Conservation (phyloP, 768 basidiomycete genomes). For the Trichaptum fuscoviolaceum region DNA sequence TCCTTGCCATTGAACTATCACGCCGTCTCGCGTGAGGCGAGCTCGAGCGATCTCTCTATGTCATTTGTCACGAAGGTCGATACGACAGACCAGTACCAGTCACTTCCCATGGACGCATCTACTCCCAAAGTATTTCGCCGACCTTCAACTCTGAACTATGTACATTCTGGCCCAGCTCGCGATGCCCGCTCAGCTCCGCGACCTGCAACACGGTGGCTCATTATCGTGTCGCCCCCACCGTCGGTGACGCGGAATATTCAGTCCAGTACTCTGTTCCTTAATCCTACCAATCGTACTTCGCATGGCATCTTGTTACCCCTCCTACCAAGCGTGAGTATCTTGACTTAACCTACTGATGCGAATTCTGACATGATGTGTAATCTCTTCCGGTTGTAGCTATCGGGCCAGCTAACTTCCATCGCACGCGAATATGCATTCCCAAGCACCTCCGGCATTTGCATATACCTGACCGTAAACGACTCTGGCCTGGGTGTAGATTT, state of each 20-base stretch:
- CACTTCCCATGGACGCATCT: not conserved
- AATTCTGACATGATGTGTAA: slow-evolving; percentile 6
- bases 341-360: not conserved
- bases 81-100: slow-evolving; percentile 5
- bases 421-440: slow-evolving; percentile 81
- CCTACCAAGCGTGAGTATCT: slow-evolving; percentile 54
- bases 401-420: slow-evolving; percentile 70
- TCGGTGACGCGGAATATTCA: slow-evolving; percentile 51
- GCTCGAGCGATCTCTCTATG: slow-evolving; percentile 6
- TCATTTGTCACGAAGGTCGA: slow-evolving; percentile 15
- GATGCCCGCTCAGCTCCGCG: slow-evolving; percentile 36
- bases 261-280: slow-evolving; percentile 55
- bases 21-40: not conserved
- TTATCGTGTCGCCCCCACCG: slow-evolving; percentile 63
- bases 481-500: slow-evolving; percentile 53
- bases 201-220: slow-evolving; percentile 38
- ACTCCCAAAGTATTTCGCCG: slow-evolving; percentile 28
- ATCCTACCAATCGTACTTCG: slow-evolving; percentile 50
- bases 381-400: slow-evolving; percentile 44
- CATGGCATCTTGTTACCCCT: slow-evolving; percentile 74
- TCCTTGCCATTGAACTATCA: not conserved
- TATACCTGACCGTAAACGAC: slow-evolving; percentile 68
- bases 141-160: slow-evolving; percentile 43
- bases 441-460: slow-evolving; percentile 66
- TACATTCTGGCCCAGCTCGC: slow-evolving; percentile 36